A percentile compares a stretch with the other conserved stretches of the same genome.
These are phyloP conservation scores for Ceratocystis papillata DNA, from an alignment of 2,329 filamentous ascomycete genomes.

Conservation along the genomic window DNA sequence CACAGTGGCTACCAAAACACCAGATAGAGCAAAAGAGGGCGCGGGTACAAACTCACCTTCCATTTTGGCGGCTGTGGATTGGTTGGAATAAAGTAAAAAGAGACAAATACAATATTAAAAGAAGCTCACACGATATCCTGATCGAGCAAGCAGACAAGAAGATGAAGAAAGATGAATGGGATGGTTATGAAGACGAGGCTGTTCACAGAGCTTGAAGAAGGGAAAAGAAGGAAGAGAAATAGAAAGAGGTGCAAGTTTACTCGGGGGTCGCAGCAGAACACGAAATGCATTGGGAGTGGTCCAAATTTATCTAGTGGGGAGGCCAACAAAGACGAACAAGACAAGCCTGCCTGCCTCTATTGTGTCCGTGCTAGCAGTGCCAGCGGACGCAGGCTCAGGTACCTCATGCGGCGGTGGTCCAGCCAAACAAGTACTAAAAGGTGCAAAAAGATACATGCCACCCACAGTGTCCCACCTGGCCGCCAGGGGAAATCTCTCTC, in stretches of 20 bases:
- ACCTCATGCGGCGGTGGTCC: constrained; percentile 19
- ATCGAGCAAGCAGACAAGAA: constrained; percentile 26
- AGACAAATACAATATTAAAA: constrained; percentile 25
- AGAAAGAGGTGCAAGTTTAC: constrained; percentile 24
- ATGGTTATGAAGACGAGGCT: constrained; percentile 24
- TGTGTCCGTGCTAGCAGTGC: constrained; percentile 22
- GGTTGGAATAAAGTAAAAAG: constrained; percentile 24
- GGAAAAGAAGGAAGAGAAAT: constrained; percentile 22
- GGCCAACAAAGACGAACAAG: constrained; percentile 22
- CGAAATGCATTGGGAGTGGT: constrained; percentile 25
- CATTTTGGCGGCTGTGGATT: constrained; percentile 40
- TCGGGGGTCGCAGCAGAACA: constrained; percentile 23
- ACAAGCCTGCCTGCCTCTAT: constrained; percentile 6
- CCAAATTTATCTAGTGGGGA: constrained; percentile 25
- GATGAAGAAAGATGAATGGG: constrained; percentile 21
- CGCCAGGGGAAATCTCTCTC: constrained; percentile 21
- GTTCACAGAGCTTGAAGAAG: constrained; percentile 24
- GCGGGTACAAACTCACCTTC: constrained; percentile 52
- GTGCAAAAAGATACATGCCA: constrained; percentile 19
- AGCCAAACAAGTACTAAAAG: background rate
- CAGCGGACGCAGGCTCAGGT: constrained; percentile 21
- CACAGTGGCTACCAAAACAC: constrained; percentile 19
- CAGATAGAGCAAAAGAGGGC: constrained; percentile 3
- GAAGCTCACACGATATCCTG: constrained; percentile 26
- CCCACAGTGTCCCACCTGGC: constrained; percentile 17